Evolutionary conservation across 169 alveolate species (phyloP).

Genomic region (Plasmodium adleri): DNA sequence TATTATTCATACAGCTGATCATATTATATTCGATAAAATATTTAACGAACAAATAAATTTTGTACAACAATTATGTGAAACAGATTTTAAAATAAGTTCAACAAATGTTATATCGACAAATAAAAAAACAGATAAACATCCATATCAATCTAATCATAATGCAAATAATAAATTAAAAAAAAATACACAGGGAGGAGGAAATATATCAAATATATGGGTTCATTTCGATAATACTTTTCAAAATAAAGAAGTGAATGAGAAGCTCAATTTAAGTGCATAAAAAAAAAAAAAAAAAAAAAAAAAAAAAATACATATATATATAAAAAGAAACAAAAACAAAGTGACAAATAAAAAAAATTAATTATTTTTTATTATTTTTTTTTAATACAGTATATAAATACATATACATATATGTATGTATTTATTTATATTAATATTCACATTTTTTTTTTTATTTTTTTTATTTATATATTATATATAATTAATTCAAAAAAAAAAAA

Average conservation of each 20-base stretch:
- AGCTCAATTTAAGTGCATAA: conserved; percentile 68
- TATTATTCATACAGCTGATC: not conserved
- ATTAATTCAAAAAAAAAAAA: too few species aligned
- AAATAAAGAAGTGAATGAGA: conserved; percentile 41
- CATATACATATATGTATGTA: too few species aligned
- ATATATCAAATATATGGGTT: conserved; percentile 56
- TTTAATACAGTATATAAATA: too few species aligned
- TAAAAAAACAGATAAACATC: conserved; percentile 9
- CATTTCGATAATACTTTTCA: conserved; percentile 36
- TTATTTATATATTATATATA: too few species aligned
- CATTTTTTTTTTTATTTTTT: too few species aligned
- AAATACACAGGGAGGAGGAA: not conserved
- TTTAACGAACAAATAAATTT: conserved; percentile 72
- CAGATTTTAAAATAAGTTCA: conserved; percentile 15
- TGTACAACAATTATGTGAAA: conserved; percentile 58
- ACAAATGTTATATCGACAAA: conserved; percentile 1
- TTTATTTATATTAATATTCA: too few species aligned
- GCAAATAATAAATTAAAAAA: conserved; percentile 2
- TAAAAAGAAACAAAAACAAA: too few species aligned
- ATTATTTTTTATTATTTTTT: too few species aligned
- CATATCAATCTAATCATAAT: not conserved
- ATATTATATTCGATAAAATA: conserved; percentile 57
- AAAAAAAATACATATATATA: too few species aligned
- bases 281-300: not conserved
- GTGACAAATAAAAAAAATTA: too few species aligned